Evolutionary conservation across 495 filamentous ascomycete genomes (phyloP), one percentile per base, ranked within the genome.

Genomic region (Aspergillus olivimuriae): DNA sequence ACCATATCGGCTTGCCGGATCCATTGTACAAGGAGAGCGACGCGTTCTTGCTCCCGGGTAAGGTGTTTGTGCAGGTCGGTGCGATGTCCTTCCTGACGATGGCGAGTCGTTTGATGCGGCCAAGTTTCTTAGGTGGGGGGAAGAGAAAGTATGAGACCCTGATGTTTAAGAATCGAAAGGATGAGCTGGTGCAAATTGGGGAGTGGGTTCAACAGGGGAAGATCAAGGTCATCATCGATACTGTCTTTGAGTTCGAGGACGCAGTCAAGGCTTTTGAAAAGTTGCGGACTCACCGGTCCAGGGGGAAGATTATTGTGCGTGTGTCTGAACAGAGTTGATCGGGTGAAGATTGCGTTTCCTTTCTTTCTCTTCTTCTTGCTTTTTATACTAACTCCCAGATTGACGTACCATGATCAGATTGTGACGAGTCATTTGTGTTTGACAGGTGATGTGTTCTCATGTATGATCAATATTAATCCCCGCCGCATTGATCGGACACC

Each of bases 261-360:
- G 76, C 66, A 12, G 66, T 74, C 15, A 72, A 78, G 52, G 85
- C 83, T 0, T 83, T 79, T 59, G 76, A 76, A 58, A 77, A 66
- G 54, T 60, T 88, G 48, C 81, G 77, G 48, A 76, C 64, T 2
- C 74, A 76, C 6, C 71, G 80, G 28, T 66, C 78, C 18, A 81
- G 70, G 52, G 85, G 85, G 1, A 89, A 89, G 68, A 72, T 89
- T 48, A 60, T 89, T 16, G 68, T 91, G 11, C 65, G 76, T 52
- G 74, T 85, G 7, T 48, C 51, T 19, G 39, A 59, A 28, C 41
- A 50, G 41, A 15, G 11, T 42, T 8, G 12, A 19, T 19, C 2
- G 14, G 4, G 2, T 15, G 36, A 22, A 21, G 12, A n/a, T n/a
- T n/a, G n/a, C n/a, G n/a, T n/a, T n/a, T n/a, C n/a, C n/a, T n/a